Base-by-base conservation (phyloP, 495 filamentous ascomycete species). In the Aspergillus sclerotioniger region DNA sequence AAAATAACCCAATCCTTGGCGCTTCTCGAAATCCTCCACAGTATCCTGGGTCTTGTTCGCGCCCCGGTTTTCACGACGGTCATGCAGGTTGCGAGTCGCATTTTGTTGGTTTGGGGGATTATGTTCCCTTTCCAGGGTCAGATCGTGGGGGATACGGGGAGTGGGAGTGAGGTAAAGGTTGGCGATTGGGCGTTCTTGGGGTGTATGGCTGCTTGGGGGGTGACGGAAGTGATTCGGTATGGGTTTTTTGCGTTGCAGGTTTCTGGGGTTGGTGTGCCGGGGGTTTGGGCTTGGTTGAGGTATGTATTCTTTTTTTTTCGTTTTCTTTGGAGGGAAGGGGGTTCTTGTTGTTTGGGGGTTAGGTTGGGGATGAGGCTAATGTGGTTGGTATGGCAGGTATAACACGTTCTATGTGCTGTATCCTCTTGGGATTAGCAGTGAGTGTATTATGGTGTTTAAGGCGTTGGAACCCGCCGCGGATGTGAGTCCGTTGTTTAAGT, bases 391-490 rank as follows among this genome's bases (percentile, higher is more conserved):
- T 6, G 19, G 10, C 51, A 81, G 80, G 51, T 98, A 98, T 68
- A 96, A 95, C 72, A 87, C 88, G 6, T 98, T 98, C 76, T 90
- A 88, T 66, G 74, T 97, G 20, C 82, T 98, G 17, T 98, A 98
- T 67, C 94, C 95, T 3, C 64, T 97, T 51, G 94, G 94, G 10
- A 96, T 97, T 59, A 77, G 78, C 12, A 92, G 89, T 71, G 94
- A 98, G 81, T 87, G 86, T 43, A 84, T 80, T 64, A 81, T 96
- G 64, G 85, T 97, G 39, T 85, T 83, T 58, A 71, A 73, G 62
- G 81, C 88, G 3, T 78, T 88, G 33, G 78, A 69, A 1, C 84
- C 85, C 1, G 90, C 90, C 9, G 74, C 60, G 10, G 68, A 62
- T 57, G 58, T 82, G 50, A 67, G 76, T 53, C 69, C 68, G 25